Base-by-base conservation (phyloP, 805 yeast genomes). In the Candida quercuum region DNA sequence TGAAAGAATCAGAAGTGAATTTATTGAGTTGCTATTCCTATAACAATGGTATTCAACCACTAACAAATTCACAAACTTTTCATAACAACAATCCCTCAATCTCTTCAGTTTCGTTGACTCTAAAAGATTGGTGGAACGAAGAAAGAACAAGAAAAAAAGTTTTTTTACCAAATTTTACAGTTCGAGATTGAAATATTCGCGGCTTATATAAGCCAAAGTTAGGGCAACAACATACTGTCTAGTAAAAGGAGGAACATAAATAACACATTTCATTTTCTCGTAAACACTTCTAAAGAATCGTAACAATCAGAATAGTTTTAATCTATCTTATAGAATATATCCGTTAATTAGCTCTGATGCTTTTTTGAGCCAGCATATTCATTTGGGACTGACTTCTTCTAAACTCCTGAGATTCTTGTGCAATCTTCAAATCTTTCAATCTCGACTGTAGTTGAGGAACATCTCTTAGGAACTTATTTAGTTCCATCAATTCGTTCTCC, bases 401-500 rank as follows among this genome's bases (percentile, higher is more conserved):
- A 24, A 53, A 35, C 27, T 53, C 57, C 35, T 54, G 57, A 3
- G 69, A 63, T 34, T 54, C 62, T 41, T 64, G 62, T 3, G 69
- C 83, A 52, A 72, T 70, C 48, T 71, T 70, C 54, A 88, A 72
- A 49, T 78, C 83, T 19, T 69, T 67, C 41, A 88, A 67, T 46
- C 88, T 72, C 41, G 81, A 81, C 47, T 73, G 71, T 66, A 87
- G 63, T 16, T 67, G 66, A 3, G 87, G 83, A 16, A 81, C 79
- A 41, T 78, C 83, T 50, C 94, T 78, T 51, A 89, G 67, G 33
- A 70, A 64, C 59, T 77, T 72, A 49, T 86, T 95, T 43, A 88
- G 64, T 33, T 66, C 69, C 32, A 83, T 69, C 53, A 88, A 71
- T 59, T 86, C 95, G 51, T 85, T 82, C 51, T 87, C 96, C 51